Conservation (phyloP, 2,329 filamentous ascomycete genomes). For the Zelopaecilomyces penicillatus region DNA sequence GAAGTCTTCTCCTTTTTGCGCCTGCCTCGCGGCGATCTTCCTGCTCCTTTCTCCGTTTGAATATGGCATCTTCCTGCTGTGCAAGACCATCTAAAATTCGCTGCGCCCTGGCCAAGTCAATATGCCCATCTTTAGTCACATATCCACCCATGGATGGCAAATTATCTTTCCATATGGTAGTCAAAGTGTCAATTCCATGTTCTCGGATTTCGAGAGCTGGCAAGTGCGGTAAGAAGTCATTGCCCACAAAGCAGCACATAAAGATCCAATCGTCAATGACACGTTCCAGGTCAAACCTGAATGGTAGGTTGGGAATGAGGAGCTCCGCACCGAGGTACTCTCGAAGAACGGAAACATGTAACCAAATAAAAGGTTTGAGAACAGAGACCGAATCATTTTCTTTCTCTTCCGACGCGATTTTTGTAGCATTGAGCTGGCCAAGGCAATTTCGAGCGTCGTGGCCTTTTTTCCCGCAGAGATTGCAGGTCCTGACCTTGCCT, state of each 20-base stretch:
- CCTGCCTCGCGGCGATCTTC: constrained; percentile 78
- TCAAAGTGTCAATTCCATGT: constrained; percentile 92
- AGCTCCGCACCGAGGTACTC: constrained; percentile 92
- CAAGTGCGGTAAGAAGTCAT: constrained; percentile 94
- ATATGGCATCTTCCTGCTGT: constrained; percentile 89
- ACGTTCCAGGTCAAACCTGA: constrained; percentile 86
- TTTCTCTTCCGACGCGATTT: constrained; percentile 70
- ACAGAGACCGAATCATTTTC: constrained; percentile 65
- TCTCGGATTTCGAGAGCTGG: constrained; percentile 97
- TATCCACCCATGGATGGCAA: constrained; percentile 89
- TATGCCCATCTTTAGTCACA: constrained; percentile 87
- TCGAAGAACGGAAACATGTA: constrained; percentile 82
- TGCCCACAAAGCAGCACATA: constrained; percentile 98
- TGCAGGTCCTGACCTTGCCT: constrained; percentile 71
- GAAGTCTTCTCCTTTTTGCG: constrained; percentile 67
- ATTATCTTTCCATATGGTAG: constrained; percentile 94
- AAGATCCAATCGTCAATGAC: constrained; percentile 98
- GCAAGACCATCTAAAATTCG: constrained; percentile 80
- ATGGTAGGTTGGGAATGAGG: constrained; percentile 70
- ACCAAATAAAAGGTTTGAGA: constrained; percentile 95
- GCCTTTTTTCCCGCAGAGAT: constrained; percentile 83
- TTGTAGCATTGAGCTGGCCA: constrained; percentile 67
- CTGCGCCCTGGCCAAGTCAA: constrained; percentile 80
- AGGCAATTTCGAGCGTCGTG: constrained; percentile 83
- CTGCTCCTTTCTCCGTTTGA: constrained; percentile 74